These are phyloP conservation scores for Hylodesmum podocarpum DNA, from an alignment of 306 rosid genomes.

Conservation along the genomic window DNA sequence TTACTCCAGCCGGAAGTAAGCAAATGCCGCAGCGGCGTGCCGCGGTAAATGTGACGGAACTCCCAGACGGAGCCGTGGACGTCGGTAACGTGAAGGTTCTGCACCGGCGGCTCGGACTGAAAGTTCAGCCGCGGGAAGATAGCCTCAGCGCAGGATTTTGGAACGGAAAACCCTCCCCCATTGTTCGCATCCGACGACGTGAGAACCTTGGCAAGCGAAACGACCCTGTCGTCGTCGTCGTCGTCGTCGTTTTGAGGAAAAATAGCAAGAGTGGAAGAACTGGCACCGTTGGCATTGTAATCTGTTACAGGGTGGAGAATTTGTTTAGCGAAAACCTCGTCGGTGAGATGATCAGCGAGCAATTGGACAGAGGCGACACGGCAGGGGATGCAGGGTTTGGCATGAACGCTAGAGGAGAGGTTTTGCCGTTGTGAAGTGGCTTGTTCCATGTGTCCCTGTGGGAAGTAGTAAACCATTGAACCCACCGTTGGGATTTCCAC, in stretches of 20 bases:
- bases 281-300: not conserved
- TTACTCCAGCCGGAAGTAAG: constrained; percentile 88
- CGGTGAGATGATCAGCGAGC: constrained; percentile 55
- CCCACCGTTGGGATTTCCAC: constrained; percentile 48
- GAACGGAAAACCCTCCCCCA: constrained; percentile 86
- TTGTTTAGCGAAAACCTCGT: constrained; percentile 65
- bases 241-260: too few relatives aligned
- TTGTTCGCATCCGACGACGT: constrained; percentile 83
- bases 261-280: too few relatives aligned
- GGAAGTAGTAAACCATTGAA: constrained; percentile 84
- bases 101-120: constrained; percentile 61
- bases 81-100: constrained; percentile 54
- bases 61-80: constrained; percentile 63
- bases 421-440: constrained; percentile 34
- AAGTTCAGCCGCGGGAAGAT: constrained; percentile 66
- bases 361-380: constrained; percentile 34
- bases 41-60: constrained; percentile 75
- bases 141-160: constrained; percentile 69
- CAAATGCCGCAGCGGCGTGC: constrained; percentile 76
- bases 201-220: constrained; percentile 58
- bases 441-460: constrained; percentile 75
- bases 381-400: constrained; percentile 46
- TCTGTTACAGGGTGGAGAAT: constrained; percentile 44
- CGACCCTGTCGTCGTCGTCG: constrained; percentile 1
- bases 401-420: constrained; percentile 33